Percentiles rank a stretch among this genome's conserved stretches.
Conservation (phyloP, 495 filamentous ascomycete genomes). For the Neurospora pannonica region DNA sequence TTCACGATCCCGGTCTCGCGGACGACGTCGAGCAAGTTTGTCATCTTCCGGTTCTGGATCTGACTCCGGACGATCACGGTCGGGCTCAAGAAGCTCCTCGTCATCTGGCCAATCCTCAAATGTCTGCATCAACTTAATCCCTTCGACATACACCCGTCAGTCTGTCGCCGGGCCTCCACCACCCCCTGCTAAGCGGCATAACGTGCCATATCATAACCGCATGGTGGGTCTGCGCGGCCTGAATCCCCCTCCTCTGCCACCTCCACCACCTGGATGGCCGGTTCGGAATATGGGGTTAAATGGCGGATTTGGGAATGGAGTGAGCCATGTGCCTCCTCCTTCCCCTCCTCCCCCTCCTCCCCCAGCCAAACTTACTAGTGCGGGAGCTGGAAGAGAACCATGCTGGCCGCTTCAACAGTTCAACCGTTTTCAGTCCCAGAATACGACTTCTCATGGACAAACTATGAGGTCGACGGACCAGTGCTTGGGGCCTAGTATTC, state of each 20-base stretch:
- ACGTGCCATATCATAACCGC: background rate
- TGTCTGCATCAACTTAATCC: background rate
- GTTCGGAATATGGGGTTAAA: background rate
- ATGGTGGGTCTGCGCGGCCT: background rate
- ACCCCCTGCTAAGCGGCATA: background rate
- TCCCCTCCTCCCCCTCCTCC: background rate
- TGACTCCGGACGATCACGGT: background rate
- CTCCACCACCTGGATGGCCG: background rate
- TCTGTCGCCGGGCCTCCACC: background rate
- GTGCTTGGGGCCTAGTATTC: no score
- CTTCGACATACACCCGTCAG: background rate
- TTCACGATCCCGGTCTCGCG: constrained; percentile 25
- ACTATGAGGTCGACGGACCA: background rate
- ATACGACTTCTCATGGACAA: background rate
- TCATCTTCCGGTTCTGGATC: background rate
- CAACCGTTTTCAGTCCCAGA: background rate
- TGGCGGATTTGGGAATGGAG: background rate
- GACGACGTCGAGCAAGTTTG: constrained; percentile 1
- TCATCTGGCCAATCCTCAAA: background rate
- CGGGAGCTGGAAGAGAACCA: background rate
- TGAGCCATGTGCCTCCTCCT: background rate
- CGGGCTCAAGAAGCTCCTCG: background rate
- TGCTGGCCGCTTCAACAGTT: background rate
- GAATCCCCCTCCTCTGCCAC: background rate
- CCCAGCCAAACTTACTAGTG: background rate